Percentiles rank a stretch among this genome's conserved stretches.
These are phyloP conservation scores for Venturia carpophila DNA, from an alignment of 2,329 filamentous ascomycete species.

Conservation along the genomic window DNA sequence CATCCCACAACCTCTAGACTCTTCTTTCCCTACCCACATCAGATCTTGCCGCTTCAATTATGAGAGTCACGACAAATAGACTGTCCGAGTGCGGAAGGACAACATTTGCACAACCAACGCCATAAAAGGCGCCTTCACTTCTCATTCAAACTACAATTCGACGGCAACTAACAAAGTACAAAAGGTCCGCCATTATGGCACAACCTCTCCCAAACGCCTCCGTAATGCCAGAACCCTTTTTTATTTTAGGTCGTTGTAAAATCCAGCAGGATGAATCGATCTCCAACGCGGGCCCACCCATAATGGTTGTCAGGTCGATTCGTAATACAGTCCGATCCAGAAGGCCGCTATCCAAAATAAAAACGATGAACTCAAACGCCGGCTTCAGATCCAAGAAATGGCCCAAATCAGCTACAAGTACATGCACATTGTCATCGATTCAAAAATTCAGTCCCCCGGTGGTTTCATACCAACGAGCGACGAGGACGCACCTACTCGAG, in stretches of 20 bases:
- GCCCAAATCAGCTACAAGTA: background rate
- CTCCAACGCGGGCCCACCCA: slow-evolving; percentile 3
- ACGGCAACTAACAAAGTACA: background rate
- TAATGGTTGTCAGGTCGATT: background rate
- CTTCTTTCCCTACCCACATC: too few species aligned
- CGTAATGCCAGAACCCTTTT: background rate
- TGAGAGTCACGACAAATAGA: too few species aligned
- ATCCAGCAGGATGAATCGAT: background rate
- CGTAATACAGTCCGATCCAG: background rate
- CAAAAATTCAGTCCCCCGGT: background rate
- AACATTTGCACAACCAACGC: too few species aligned
- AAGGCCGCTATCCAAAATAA: too few species aligned
- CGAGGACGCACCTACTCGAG: background rate
- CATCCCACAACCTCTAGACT: too few species aligned
- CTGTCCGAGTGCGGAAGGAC: too few species aligned
- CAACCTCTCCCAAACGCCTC: too few species aligned
- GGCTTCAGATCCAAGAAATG: background rate
- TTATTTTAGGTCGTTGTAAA: background rate
- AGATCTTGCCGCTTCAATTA: too few species aligned
- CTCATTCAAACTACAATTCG: background rate
- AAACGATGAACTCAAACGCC: background rate
- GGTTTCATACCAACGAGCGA: too few species aligned
- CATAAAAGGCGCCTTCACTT: background rate
- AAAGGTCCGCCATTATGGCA: background rate
- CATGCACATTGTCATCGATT: background rate